A percentile compares a stretch with the other conserved stretches of the same genome.
Conservation (phyloP, 2,329 filamentous ascomycete genomes). For the Cladophialophora exuberans region DNA sequence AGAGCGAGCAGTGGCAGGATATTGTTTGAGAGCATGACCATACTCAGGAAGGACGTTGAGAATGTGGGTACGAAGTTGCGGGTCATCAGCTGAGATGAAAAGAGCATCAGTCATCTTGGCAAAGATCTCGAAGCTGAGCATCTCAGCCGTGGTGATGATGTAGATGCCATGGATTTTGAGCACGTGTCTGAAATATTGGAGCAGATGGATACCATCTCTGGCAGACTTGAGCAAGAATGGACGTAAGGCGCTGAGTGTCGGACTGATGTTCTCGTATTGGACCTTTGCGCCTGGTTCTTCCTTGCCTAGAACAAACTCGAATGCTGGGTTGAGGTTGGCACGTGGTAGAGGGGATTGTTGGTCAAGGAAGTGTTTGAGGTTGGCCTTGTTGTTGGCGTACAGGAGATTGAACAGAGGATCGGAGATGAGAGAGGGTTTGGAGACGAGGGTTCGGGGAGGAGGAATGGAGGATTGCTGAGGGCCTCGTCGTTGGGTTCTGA, state of each 20-base stretch:
- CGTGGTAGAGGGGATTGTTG: constrained; percentile 14
- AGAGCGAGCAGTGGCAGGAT: neutral
- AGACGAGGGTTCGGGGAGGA: no score
- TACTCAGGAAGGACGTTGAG: constrained; percentile 17
- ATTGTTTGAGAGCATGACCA: neutral
- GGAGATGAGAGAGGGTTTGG: constrained; percentile 7
- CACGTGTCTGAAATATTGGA: constrained; percentile 20
- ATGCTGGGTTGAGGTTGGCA: neutral
- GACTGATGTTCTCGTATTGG: constrained; percentile 23
- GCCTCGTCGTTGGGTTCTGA: no score
- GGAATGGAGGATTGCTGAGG: no score
- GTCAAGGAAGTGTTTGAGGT: constrained; percentile 18
- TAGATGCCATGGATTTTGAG: constrained; percentile 23
- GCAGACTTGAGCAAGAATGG: constrained; percentile 14
- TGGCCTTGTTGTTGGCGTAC: constrained; percentile 23
- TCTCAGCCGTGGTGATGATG: constrained; percentile 17
- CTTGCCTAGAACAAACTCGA: constrained; percentile 17
- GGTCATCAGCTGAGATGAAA: constrained; percentile 20
- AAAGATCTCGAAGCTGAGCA: constrained; percentile 18
- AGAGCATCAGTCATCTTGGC: constrained; percentile 20
- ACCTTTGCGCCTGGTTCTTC: constrained; percentile 22
- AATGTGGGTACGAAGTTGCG: constrained; percentile 13
- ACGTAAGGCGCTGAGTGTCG: constrained; percentile 20
- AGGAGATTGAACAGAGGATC: constrained; percentile 23
- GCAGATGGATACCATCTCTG: constrained; percentile 17